Percentiles rank a stretch among this genome's conserved stretches.
Evolutionary conservation across 2,329 filamentous ascomycete genomes (phyloP).

Genomic region (Cladosporium sp.): DNA sequence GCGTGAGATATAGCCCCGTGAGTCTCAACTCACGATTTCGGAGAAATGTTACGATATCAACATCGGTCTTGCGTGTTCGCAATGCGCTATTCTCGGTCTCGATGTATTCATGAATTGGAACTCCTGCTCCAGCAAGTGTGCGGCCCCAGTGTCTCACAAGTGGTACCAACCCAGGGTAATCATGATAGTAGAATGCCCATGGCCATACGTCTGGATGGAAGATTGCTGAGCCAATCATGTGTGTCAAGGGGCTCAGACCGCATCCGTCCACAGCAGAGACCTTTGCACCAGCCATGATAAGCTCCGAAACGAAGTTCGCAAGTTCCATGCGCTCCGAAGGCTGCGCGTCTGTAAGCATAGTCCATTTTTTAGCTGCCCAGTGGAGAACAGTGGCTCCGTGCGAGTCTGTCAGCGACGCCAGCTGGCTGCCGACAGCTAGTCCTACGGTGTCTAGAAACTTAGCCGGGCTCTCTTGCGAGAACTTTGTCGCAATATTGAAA

Average conservation of each 20-base stretch:
- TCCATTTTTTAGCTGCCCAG: not conserved
- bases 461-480: not conserved
- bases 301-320: not conserved
- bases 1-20: too few relatives aligned
- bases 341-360: not conserved
- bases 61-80: too few relatives aligned
- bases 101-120: not conserved
- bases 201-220: not conserved
- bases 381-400: not conserved
- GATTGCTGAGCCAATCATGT: not conserved
- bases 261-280: not conserved
- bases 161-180: not conserved
- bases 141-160: not conserved
- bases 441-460: not conserved
- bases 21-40: too few relatives aligned
- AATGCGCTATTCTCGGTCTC: not conserved
- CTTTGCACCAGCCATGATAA: not conserved
- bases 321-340: not conserved
- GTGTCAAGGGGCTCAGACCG: not conserved
- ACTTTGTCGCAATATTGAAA: not conserved
- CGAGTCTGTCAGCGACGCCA: too few relatives aligned
- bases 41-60: too few relatives aligned
- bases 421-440: not conserved
- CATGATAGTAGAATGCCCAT: too few relatives aligned
- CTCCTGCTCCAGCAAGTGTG: not conserved